phyloP scores from a whole-genome alignment of 176 grass and related monocot species.

The Bonia amplexicaulis region DNA sequence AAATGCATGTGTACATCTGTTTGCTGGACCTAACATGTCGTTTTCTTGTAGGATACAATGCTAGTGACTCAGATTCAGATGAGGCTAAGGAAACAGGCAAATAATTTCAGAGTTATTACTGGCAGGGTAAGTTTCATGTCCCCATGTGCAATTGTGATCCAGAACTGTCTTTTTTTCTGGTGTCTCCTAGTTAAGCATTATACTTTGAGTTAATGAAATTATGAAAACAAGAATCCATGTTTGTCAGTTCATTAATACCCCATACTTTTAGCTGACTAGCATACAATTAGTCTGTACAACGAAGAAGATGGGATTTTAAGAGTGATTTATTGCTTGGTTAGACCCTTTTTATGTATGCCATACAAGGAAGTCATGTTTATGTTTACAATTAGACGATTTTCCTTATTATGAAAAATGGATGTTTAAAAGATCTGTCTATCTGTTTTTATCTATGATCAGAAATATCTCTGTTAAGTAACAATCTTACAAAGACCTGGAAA shows the following conservation, averaged over 20 bases:
- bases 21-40: slow-evolving; percentile 13
- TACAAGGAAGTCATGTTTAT: background rate
- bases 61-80: slow-evolving; percentile 91
- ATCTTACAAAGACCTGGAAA: background rate
- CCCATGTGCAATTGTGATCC: background rate
- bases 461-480: background rate
- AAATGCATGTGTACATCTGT: background rate
- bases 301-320: background rate
- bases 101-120: slow-evolving; percentile 28
- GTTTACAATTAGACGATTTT: background rate
- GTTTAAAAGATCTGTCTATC: background rate
- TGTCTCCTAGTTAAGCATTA: background rate
- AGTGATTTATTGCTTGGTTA: background rate
- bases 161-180: background rate
- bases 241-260: background rate
- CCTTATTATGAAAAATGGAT: background rate
- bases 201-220: slow-evolving; percentile 5
- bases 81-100: slow-evolving; percentile 52
- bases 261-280: background rate
- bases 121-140: slow-evolving; percentile 31
- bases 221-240: background rate
- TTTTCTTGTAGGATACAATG: slow-evolving; percentile 75
- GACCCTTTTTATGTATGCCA: background rate
- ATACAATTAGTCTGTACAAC: background rate
- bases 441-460: background rate